Conservation (phyloP, 2,329 filamentous ascomycete genomes). For the Cryphonectria carpinicola region DNA sequence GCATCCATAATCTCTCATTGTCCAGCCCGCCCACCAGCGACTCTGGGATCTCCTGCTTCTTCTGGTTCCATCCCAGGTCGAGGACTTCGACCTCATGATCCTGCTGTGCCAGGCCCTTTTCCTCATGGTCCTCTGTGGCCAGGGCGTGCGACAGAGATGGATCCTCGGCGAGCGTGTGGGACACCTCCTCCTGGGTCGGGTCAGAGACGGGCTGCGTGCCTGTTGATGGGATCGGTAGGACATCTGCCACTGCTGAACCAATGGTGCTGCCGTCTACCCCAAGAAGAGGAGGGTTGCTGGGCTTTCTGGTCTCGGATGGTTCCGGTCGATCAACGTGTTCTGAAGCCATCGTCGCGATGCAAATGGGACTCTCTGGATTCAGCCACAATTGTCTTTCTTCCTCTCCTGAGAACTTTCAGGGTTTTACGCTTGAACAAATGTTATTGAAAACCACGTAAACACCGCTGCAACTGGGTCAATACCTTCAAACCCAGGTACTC, state of each 20-base stretch:
- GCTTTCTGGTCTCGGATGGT: neutral
- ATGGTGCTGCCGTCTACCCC: conserved; percentile 29
- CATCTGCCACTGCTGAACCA: conserved; percentile 35
- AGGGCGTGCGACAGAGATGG: conserved; percentile 47
- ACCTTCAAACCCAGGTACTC: too few species aligned
- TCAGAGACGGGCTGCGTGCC: conserved; percentile 37
- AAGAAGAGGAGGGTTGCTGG: conserved; percentile 24
- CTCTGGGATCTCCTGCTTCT: conserved; percentile 55
- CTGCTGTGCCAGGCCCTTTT: conserved; percentile 52
- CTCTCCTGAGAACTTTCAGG: too few species aligned
- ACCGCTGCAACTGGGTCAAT: too few species aligned
- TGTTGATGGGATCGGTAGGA: conserved; percentile 41
- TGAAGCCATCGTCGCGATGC: conserved; percentile 7
- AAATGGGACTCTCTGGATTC: neutral
- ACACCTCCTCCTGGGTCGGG: conserved; percentile 32
- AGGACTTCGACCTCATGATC: conserved; percentile 60
- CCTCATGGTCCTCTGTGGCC: conserved; percentile 46
- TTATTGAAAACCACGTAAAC: too few species aligned
- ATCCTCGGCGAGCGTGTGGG: conserved; percentile 35
- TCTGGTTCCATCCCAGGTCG: conserved; percentile 72
- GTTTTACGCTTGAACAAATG: too few species aligned
- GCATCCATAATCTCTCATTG: conserved; percentile 75
- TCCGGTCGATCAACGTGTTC: neutral
- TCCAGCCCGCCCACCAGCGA: conserved; percentile 69
- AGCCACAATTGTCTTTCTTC: too few species aligned